Base-by-base conservation (phyloP, 371 early-diverging fungal genomes). In the Mucor plumbeus region DNA sequence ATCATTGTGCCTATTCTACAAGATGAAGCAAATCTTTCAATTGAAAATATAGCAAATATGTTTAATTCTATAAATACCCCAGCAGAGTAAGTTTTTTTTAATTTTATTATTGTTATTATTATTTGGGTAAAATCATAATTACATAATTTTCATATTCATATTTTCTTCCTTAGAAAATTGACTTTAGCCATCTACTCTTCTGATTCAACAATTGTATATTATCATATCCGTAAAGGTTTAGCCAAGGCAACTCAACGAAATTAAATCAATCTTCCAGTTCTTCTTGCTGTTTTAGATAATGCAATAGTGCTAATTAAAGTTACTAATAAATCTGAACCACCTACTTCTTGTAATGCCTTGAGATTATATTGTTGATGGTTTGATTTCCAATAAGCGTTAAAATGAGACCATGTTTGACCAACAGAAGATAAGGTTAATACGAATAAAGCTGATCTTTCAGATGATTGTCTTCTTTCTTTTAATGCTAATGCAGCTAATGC, bases 161-260 rank as follows among this genome's bases (percentile, higher is more conserved):
- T 43, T 21, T 35, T 13, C 14, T 47, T 14, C 8, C n/a, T 36
- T 36, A 76, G 74, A 7, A 75, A 72, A 57, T 44, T 80, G 11
- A 83, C 84, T 31, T 36, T 83, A 4, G 84, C 80, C 10, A 81
- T 83, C 35, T 76, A 77, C 53, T 72, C 78, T n/a, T 65, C 70
- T 17, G 84, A 83, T 57, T 77, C 84, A 7, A 81, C 81, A 11
- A 72, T 79, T 14, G 75, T 81, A 2, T 83, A 83, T 59, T 83
- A 83, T 61, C 79, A 83, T 50, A 64, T 83, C 26, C 41, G 58
- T 34, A 67, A 68, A 57, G 80, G 83, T 7, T 61, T 82, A 17
- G 61, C 63, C 7, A 60, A 69, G 36, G 63, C 76, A 21, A 65
- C 62, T 0, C 67, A 71, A 26, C 55, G 57, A 15, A 54, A 62